Evolutionary conservation across 2,329 filamentous ascomycete genomes (phyloP).

Genomic region (Plectosphaerella cucumerina): DNA sequence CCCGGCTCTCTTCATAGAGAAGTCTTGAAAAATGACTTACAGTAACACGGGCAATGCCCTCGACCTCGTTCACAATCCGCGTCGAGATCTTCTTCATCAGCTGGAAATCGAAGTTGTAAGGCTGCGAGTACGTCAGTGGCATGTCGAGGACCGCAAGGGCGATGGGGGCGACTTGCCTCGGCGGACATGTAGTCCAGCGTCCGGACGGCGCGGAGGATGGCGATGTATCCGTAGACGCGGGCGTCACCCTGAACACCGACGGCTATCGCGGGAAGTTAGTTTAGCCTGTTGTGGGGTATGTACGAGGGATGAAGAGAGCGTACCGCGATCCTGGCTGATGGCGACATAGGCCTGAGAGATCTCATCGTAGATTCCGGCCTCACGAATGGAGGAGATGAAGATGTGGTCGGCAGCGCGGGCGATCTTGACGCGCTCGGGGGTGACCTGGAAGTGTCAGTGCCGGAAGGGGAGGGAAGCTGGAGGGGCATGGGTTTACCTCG

Average conservation of each 20-base stretch:
- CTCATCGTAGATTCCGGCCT: slow-evolving; percentile 68
- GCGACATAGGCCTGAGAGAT: slow-evolving; percentile 45
- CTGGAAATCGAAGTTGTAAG: slow-evolving; percentile 61
- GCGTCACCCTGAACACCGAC: slow-evolving; percentile 29
- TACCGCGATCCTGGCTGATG: slow-evolving; percentile 34
- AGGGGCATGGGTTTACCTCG: slow-evolving; percentile 41
- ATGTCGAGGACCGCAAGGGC: too few relatives aligned
- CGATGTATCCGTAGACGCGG: slow-evolving; percentile 26
- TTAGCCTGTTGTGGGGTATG: neutral
- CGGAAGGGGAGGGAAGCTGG: too few relatives aligned
- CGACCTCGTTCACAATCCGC: slow-evolving; percentile 64
- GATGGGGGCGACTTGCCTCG: slow-evolving; percentile 3
- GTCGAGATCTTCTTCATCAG: slow-evolving; percentile 61
- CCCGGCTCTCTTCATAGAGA: too few relatives aligned
- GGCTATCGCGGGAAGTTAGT: slow-evolving; percentile 15
- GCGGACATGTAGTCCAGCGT: slow-evolving; percentile 44
- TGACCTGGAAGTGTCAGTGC: slow-evolving; percentile 42
- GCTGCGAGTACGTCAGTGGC: slow-evolving; percentile 35
- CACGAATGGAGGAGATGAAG: slow-evolving; percentile 71
- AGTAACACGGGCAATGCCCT: slow-evolving; percentile 66
- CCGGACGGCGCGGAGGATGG: slow-evolving; percentile 38
- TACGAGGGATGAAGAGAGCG: slow-evolving; percentile 4
- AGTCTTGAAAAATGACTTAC: neutral
- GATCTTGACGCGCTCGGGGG: slow-evolving; percentile 72
- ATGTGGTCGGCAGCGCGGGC: slow-evolving; percentile 74